Evolutionary conservation across 495 filamentous ascomycete species (phyloP), one percentile per base, ranked within the genome.

Genomic region (Annulohypoxylon moriforme): DNA sequence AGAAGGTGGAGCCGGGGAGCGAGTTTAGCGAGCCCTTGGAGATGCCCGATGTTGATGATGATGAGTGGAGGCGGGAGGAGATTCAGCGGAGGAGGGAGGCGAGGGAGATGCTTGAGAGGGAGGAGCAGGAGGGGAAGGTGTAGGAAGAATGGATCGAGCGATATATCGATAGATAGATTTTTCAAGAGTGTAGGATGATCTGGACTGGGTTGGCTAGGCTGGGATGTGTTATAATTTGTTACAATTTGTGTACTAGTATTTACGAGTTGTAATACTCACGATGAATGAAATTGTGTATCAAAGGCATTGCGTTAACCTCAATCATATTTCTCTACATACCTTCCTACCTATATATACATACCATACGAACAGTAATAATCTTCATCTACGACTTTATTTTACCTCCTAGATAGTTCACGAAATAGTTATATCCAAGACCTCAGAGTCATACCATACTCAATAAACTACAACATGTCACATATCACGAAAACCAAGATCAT

Each of bases 41-140:
- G 31, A 78, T 80, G 61, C 84, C 89, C 1, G 87, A 89, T 67
- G 72, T 85, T 67, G 85, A 83, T 68, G 90, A 92, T 73, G 86
- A 86, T 73, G 89, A 88, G 79, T 89, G 84, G 67, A 75, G 86
- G 24, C 24, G 44, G 53, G 36, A 61, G 61, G 11, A 42, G 58
- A 40, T 40, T 14, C 11, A 25, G 22, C 9, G 16, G 47, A 8
- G 18, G 25, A 20, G 16, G 40, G 4, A 5, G 40, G 3, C 20
- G n/a, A 44, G 40, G 40, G n/a, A 44, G 40, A 44, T 5, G n/a
- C 16, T 18, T 7, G 40, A 7, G 40, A 9, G 9, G 40, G 40
- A 44, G n/a, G 40, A 18, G 40, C n/a, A 44, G 40, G 1, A 0
- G 36, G 4, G 5, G 11, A 46, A 5, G 46, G 24, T 24, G 18